Conservation (phyloP, 768 basidiomycete species). For the Auricularia cornea region DNA sequence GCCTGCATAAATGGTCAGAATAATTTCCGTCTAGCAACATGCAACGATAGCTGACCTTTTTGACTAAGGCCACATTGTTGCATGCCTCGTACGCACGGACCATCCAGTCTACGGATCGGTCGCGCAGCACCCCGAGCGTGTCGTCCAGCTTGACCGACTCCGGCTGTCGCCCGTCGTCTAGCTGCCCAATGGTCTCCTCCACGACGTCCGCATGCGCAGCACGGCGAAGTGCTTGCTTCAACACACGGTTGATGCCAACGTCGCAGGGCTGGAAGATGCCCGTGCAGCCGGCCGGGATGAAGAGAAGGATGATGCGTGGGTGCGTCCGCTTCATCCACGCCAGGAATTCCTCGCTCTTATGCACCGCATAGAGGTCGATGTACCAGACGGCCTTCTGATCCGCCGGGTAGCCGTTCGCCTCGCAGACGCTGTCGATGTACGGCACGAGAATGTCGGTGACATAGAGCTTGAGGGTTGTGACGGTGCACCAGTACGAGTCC, state of each 20-base stretch:
- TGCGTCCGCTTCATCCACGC: constrained; percentile 21
- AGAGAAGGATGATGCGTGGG: constrained; percentile 17
- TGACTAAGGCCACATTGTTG: too few relatives aligned
- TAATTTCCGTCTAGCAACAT: too few relatives aligned
- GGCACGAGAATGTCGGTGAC: neutral
- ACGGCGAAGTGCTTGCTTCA: constrained; percentile 27
- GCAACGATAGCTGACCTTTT: too few relatives aligned
- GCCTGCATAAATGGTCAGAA: neutral
- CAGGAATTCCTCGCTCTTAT: constrained; percentile 26
- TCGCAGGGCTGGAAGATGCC: constrained; percentile 25
- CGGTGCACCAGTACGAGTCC: constrained; percentile 2
- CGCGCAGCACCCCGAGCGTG: constrained; percentile 10
- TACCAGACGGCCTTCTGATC: constrained; percentile 15
- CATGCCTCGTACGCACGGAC: constrained; percentile 5
- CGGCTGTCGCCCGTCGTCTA: constrained; percentile 13
- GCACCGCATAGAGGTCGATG: constrained; percentile 27
- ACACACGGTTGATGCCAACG: constrained; percentile 27
- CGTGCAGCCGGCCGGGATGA: constrained; percentile 18
- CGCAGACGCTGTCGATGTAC: neutral
- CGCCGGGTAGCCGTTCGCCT: neutral
- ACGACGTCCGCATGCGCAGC: constrained; percentile 30
- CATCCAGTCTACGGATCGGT: constrained; percentile 24
- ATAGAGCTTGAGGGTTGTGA: neutral
- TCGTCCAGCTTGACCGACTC: constrained; percentile 14
- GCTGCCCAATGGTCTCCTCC: constrained; percentile 17